Conservation (phyloP, 257 asterid species). For the Solanum pennellii region DNA sequence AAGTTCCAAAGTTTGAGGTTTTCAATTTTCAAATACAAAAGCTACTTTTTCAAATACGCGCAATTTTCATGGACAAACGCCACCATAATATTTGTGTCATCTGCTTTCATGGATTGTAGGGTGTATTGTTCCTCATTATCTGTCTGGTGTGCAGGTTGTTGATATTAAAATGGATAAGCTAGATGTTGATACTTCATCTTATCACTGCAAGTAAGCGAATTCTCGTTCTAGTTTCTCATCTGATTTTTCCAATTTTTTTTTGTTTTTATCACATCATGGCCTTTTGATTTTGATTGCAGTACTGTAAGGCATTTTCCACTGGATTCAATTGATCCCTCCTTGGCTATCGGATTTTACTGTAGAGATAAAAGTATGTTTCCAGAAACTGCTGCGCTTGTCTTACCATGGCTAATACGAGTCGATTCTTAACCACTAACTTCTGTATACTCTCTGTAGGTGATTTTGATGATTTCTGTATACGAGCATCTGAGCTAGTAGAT, state of each 20-base stretch:
- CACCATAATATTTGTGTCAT: background rate
- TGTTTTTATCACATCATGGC: background rate
- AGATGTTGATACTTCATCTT: slow-evolving; percentile 62
- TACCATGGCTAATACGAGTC: background rate
- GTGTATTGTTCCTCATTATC: background rate
- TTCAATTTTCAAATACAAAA: background rate
- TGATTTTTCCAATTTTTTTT: background rate
- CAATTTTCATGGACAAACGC: background rate
- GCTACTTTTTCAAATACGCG: background rate
- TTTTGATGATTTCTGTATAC: slow-evolving; percentile 69
- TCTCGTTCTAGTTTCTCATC: background rate
- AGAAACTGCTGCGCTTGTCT: background rate
- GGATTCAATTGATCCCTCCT: slow-evolving; percentile 84
- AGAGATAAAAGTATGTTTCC: slow-evolving; percentile 43
- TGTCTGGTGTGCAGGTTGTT: slow-evolving; percentile 44
- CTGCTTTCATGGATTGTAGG: background rate
- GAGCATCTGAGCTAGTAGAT: slow-evolving; percentile 49
- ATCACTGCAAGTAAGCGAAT: slow-evolving; percentile 75
- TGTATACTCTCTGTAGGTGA: slow-evolving; percentile 41
- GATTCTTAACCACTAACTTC: background rate
- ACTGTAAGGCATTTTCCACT: slow-evolving; percentile 62
- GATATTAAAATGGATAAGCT: slow-evolving; percentile 35
- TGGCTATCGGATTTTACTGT: slow-evolving; percentile 89
- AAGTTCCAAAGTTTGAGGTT: background rate
- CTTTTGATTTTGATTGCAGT: slow-evolving; percentile 26